Evolutionary conservation across 768 basidiomycete genomes (phyloP).

Genomic region (Agaricus subrufescens): DNA sequence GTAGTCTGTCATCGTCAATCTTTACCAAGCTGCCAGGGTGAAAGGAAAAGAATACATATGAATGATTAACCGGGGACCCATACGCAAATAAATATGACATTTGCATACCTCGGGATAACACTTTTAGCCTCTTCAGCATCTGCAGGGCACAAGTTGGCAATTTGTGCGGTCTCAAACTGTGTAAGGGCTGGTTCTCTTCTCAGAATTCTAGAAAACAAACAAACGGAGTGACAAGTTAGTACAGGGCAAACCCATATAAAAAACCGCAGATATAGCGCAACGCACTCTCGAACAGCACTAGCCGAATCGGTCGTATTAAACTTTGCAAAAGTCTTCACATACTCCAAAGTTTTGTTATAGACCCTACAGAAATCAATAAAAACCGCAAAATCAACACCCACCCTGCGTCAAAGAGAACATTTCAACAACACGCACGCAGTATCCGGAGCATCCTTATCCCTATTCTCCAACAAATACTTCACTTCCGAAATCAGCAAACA

Average conservation of each 20-base stretch:
- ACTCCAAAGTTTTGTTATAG: conserved; percentile 90
- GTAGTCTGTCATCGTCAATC: conserved; percentile 82
- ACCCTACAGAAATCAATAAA: conserved; percentile 43
- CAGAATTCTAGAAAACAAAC: conserved; percentile 50
- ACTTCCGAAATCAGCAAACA: conserved; percentile 91
- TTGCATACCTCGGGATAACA: conserved; percentile 72
- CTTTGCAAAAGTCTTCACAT: conserved; percentile 88
- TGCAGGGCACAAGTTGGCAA: conserved; percentile 86
- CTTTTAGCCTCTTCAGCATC: conserved; percentile 91
- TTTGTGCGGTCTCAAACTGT: conserved; percentile 90
- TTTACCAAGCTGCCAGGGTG: conserved; percentile 61
- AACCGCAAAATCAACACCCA: too few species aligned
- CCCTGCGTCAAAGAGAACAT: too few species aligned
- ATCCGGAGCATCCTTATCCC: conserved; percentile 84
- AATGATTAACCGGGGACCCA: too few species aligned
- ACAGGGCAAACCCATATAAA: background rate
- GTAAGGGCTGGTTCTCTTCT: conserved; percentile 76
- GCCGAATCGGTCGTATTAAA: conserved; percentile 85
- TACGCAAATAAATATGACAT: background rate
- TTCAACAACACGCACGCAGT: conserved; percentile 56
- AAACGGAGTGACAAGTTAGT: background rate
- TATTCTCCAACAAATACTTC: conserved; percentile 82
- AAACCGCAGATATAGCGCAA: conserved; percentile 1
- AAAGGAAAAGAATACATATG: background rate
- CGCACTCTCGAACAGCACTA: conserved; percentile 83